phyloP scores from a whole-genome alignment of 1,284 basidiomycete species.

The Cryptococcus wingfieldii region DNA sequence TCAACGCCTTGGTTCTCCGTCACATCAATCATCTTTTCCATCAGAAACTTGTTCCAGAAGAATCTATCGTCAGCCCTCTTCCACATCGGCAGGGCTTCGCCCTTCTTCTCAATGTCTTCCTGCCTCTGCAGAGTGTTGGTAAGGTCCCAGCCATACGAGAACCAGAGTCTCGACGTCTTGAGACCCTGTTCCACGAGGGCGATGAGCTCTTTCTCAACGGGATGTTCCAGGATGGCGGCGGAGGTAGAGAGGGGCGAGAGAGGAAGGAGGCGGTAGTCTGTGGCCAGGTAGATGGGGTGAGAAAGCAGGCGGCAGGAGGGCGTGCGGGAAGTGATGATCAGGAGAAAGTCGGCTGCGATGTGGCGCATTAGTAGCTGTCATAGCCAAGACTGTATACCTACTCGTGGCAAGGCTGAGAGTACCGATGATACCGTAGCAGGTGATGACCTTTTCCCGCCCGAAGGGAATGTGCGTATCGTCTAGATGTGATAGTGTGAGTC shows the following conservation, averaged over 20 bases:
- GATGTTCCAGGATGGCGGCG: slow-evolving; percentile 60
- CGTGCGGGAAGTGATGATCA: slow-evolving; percentile 81
- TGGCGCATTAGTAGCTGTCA: slow-evolving; percentile 56
- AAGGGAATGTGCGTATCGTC: slow-evolving; percentile 36
- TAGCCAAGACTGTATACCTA: slow-evolving; percentile 60
- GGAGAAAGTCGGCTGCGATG: slow-evolving; percentile 77
- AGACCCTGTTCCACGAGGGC: slow-evolving; percentile 83
- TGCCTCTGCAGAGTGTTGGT: slow-evolving; percentile 86
- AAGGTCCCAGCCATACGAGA: slow-evolving; percentile 87
- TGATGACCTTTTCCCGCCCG: slow-evolving; percentile 50
- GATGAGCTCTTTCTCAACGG: slow-evolving; percentile 82
- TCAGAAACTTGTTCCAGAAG: slow-evolving; percentile 89
- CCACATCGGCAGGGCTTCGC: slow-evolving; percentile 21
- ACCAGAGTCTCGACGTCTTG: slow-evolving; percentile 73
- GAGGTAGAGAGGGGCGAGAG: slow-evolving; percentile 63
- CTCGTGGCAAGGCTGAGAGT: slow-evolving; percentile 79
- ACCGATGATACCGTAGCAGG: slow-evolving; percentile 78
- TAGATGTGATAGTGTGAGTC: background rate
- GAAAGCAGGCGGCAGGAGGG: slow-evolving; percentile 74
- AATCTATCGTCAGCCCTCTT: slow-evolving; percentile 85
- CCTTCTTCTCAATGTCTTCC: slow-evolving; percentile 58
- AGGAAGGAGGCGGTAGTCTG: slow-evolving; percentile 88
- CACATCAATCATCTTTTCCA: slow-evolving; percentile 46
- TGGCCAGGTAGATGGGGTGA: slow-evolving; percentile 81
- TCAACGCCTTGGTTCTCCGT: slow-evolving; percentile 42